These are phyloP conservation scores for Alternaria gansuensis DNA, from an alignment of 2,329 filamentous ascomycete species.

Conservation along the genomic window DNA sequence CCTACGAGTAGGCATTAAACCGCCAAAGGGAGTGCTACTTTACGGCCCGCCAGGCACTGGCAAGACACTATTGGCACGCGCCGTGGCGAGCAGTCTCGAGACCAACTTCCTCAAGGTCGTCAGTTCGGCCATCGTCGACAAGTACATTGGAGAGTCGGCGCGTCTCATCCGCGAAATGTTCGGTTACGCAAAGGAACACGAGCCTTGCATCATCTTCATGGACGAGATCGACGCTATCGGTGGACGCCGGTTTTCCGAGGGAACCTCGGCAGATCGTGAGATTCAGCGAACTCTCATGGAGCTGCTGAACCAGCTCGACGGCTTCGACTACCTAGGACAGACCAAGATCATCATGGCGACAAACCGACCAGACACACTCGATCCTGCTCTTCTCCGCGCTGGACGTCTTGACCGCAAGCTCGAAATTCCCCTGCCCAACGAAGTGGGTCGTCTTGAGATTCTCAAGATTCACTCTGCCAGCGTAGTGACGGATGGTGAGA, in stretches of 20 bases:
- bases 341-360: slow-evolving; percentile 99
- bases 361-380: slow-evolving; percentile 94
- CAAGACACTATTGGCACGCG: slow-evolving; percentile 92
- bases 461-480: slow-evolving; percentile 94
- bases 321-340: slow-evolving; percentile 98
- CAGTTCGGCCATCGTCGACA: slow-evolving; percentile 98
- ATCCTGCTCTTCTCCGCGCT: slow-evolving; percentile 89
- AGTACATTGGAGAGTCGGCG: slow-evolving; percentile 98
- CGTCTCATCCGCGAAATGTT: slow-evolving; percentile 99
- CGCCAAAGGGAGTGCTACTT: slow-evolving; percentile 93
- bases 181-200: slow-evolving; percentile 98
- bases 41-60: slow-evolving; percentile 97
- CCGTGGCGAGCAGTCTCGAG: slow-evolving; percentile 93
- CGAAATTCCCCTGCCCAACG: slow-evolving; percentile 95
- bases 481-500: slow-evolving; percentile 89
- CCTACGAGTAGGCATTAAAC: slow-evolving; percentile 96
- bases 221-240: slow-evolving; percentile 99
- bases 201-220: slow-evolving; percentile 99
- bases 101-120: slow-evolving; percentile 99
- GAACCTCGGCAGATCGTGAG: slow-evolving; percentile 95
- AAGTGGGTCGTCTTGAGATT: slow-evolving; percentile 95
- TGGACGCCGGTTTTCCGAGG: slow-evolving; percentile 94
- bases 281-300: slow-evolving; percentile 99
- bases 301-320: slow-evolving; percentile 96
- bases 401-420: slow-evolving; percentile 97